Base-by-base conservation (phyloP, 2,329 filamentous ascomycete genomes). In the Calonectria crousiana region DNA sequence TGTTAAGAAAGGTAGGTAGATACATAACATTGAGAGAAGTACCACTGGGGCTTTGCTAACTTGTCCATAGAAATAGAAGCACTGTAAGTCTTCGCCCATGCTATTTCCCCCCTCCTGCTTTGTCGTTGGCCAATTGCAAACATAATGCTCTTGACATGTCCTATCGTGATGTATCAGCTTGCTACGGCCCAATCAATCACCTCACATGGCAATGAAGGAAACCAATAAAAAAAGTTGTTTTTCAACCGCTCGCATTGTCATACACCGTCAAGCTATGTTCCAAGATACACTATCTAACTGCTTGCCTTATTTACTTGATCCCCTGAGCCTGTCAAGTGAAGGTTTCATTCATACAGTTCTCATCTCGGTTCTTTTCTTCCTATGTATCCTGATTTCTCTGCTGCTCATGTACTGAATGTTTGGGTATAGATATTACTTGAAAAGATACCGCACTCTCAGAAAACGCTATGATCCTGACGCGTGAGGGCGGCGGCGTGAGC, bases 1-100 rank as follows among this genome's bases (percentile, higher is more conserved):
- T 84, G 95, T 98, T 5, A 97, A 95, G 85, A 98, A 97, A 89
- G 95, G 95, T 95, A 89, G 95, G 95, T 95, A 14, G 11, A 18
- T 34, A 28, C 26, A 8, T 14, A 18, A 13, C n/a, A 6, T 18
- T 9, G 14, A 36, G 36, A 26, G 44, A 38, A 18, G 67, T 76
- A 36, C 10, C 10, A 34, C 36, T 26, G 10, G 28, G 26, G n/a
- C 3, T 2, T n/a, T 28, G 56, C 74, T 81, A 28, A 64, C 72
- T 14, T 13, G 20, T 1, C 38, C 44, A 10, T 77, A 97, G 96
- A 98, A 84, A 95, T 98, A 74, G 96, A 98, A 86, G 93, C 95
- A 23, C 84, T 98, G 95, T 98, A 89, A 91, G 95, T 90, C 9
- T 23, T 47, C 9, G n/a, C 9, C 3, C 9, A 47, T 23, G 11